Evolutionary conservation across 176 grass and related monocot species (phyloP).

Genomic region (Oryza nivara): DNA sequence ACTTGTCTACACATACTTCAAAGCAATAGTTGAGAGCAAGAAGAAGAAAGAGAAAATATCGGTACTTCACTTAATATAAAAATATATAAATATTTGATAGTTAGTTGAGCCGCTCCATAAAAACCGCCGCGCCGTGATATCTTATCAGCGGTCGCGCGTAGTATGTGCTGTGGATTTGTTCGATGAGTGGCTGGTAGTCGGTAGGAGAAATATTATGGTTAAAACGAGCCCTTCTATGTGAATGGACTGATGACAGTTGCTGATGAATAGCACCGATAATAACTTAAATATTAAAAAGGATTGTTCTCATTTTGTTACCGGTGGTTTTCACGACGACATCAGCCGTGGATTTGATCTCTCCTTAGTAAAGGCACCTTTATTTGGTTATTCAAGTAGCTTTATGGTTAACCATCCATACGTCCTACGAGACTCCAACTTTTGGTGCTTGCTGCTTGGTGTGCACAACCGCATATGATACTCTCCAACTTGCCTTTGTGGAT

Average conservation of each 20-base stretch:
- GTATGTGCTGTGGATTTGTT: not conserved
- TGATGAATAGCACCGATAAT: not conserved
- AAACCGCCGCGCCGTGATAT: not conserved
- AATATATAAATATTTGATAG: not conserved
- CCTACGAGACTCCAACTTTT: not conserved
- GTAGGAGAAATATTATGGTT: not conserved
- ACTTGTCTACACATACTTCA: not conserved
- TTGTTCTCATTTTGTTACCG: not conserved
- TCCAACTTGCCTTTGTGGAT: conserved; percentile 32
- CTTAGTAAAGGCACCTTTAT: not conserved
- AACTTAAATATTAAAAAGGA: not conserved
- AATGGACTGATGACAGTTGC: not conserved
- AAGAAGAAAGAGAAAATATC: not conserved
- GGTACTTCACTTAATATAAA: not conserved
- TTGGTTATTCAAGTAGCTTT: not conserved
- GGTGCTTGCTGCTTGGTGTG: not conserved
- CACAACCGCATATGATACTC: not conserved
- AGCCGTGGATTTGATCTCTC: not conserved
- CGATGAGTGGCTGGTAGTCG: fast-evolving
- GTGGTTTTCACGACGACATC: not conserved
- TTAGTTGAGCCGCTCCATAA: too few relatives aligned
- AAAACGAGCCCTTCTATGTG: not conserved
- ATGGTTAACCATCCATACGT: not conserved
- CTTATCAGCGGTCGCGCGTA: too few relatives aligned
- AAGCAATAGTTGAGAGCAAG: not conserved